These are phyloP conservation scores for Naumovozyma baii DNA, from an alignment of 805 yeast species.

Conservation along the genomic window DNA sequence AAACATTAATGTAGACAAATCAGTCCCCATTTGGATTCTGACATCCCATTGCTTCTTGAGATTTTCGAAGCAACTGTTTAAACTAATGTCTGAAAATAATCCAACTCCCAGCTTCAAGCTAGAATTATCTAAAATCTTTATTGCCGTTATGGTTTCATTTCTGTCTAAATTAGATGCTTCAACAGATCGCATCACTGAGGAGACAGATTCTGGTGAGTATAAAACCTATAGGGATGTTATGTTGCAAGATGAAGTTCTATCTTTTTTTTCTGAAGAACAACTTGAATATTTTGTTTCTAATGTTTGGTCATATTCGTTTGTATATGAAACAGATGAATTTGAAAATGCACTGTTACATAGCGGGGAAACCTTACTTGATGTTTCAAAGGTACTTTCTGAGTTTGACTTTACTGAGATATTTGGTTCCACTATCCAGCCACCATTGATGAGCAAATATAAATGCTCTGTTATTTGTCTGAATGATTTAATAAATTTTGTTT, in stretches of 20 bases:
- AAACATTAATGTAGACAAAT: slow-evolving; percentile 4
- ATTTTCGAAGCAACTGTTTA: slow-evolving; percentile 25
- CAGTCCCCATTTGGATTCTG: slow-evolving; percentile 44
- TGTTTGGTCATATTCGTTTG: slow-evolving; percentile 51
- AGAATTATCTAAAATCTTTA: slow-evolving; percentile 22
- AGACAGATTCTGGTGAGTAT: slow-evolving; percentile 39
- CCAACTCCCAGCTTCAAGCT: slow-evolving; percentile 4
- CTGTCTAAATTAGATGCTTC: slow-evolving; percentile 19
- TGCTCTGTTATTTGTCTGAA: slow-evolving; percentile 49
- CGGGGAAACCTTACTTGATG: slow-evolving; percentile 27
- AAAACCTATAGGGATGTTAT: slow-evolving; percentile 33
- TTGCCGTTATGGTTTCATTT: slow-evolving; percentile 24
- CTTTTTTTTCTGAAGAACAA: slow-evolving; percentile 22
- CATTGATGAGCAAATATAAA: slow-evolving; percentile 34
- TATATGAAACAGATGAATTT: slow-evolving; percentile 47
- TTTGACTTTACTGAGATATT: slow-evolving; percentile 42
- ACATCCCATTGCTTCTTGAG: slow-evolving; percentile 35
- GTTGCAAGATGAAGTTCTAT: slow-evolving; percentile 32
- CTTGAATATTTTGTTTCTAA: slow-evolving; percentile 38
- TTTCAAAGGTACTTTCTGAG: slow-evolving; percentile 31
- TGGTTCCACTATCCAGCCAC: slow-evolving; percentile 53
- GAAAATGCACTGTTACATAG: slow-evolving; percentile 34
- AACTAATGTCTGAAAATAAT: slow-evolving; percentile 2
- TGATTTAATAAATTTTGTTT: slow-evolving; percentile 39
- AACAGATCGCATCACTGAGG: slow-evolving; percentile 32